These are phyloP conservation scores for Aspergillus indologenus DNA, from an alignment of 495 filamentous ascomycete genomes.

Conservation along the genomic window DNA sequence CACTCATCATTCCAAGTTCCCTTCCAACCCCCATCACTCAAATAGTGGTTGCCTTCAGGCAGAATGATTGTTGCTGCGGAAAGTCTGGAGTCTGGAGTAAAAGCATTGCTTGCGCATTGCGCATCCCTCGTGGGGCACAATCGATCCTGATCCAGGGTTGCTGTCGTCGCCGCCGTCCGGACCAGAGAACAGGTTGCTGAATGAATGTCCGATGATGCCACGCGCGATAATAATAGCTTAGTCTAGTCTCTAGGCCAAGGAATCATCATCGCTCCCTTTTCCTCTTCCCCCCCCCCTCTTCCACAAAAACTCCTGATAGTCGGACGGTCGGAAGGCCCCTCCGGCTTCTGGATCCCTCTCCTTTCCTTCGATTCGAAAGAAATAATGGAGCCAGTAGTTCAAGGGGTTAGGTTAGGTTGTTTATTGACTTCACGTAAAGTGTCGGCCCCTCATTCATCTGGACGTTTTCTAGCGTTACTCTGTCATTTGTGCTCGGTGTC, in stretches of 20 bases:
- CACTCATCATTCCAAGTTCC: not conserved
- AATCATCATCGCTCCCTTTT: not conserved
- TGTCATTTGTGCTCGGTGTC: not conserved
- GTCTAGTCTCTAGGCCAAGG: not conserved
- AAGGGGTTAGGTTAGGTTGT: not conserved
- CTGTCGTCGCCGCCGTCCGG: constrained; percentile 10
- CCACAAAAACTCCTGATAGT: not conserved
- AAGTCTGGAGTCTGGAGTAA: constrained; percentile 8
- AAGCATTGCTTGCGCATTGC: constrained; percentile 21
- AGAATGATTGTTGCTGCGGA: constrained; percentile 15
- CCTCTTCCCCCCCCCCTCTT: not conserved
- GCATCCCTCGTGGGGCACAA: constrained; percentile 27
- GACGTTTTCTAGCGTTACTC: not conserved
- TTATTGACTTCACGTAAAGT: not conserved
- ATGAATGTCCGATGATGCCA: not conserved
- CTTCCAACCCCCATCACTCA: not conserved
- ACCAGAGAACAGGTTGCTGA: constrained; percentile 20
- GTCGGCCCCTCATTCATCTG: constrained; percentile 3
- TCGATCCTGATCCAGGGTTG: constrained; percentile 18
- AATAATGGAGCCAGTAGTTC: not conserved
- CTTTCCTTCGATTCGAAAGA: not conserved
- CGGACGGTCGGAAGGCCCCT: not conserved
- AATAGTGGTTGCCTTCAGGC: constrained; percentile 20
- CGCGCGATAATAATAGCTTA: constrained; percentile 1
- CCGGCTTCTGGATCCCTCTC: constrained; percentile 5